These are phyloP conservation scores for Mycena citricolor DNA, from an alignment of 1,284 basidiomycete genomes.

Conservation along the genomic window DNA sequence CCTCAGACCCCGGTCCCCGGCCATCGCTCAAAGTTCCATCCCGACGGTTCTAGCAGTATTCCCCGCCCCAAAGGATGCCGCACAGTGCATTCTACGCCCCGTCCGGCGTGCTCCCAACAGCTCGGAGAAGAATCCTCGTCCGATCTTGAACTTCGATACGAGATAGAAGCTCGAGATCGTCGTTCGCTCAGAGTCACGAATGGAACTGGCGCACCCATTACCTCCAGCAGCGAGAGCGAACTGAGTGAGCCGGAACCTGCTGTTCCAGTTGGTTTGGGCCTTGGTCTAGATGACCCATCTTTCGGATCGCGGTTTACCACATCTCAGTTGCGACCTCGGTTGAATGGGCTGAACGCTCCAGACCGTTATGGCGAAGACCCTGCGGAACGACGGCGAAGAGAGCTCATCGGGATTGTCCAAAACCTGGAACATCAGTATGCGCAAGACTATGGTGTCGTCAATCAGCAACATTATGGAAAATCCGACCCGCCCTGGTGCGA, in stretches of 20 bases:
- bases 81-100: slow-evolving; percentile 19
- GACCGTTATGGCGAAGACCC: slow-evolving; percentile 22
- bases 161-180: slow-evolving; percentile 35
- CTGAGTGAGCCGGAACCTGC: slow-evolving; percentile 12
- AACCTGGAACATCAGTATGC: too few relatives aligned
- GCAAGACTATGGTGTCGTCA: slow-evolving; percentile 6
- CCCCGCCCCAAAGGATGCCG: slow-evolving; percentile 32
- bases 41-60: slow-evolving; percentile 30
- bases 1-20: slow-evolving; percentile 2
- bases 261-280: slow-evolving; percentile 9
- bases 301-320: slow-evolving; percentile 13
- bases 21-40: not conserved
- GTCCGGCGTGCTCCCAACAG: slow-evolving; percentile 20
- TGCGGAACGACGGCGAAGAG: slow-evolving; percentile 37
- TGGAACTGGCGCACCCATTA: slow-evolving; percentile 35
- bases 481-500: too few relatives aligned
- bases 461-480: too few relatives aligned
- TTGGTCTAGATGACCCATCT: slow-evolving; percentile 7
- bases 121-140: slow-evolving; percentile 37
- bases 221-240: slow-evolving; percentile 43
- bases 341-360: slow-evolving; percentile 6
- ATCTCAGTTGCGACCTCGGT: slow-evolving; percentile 13
- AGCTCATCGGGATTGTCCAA: slow-evolving; percentile 44
- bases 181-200: slow-evolving; percentile 55
- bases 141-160: slow-evolving; percentile 42